A percentile compares a stretch with the other conserved stretches of the same genome.
Conservation (phyloP, 345 rosid genomes). For the Salix dunnii region DNA sequence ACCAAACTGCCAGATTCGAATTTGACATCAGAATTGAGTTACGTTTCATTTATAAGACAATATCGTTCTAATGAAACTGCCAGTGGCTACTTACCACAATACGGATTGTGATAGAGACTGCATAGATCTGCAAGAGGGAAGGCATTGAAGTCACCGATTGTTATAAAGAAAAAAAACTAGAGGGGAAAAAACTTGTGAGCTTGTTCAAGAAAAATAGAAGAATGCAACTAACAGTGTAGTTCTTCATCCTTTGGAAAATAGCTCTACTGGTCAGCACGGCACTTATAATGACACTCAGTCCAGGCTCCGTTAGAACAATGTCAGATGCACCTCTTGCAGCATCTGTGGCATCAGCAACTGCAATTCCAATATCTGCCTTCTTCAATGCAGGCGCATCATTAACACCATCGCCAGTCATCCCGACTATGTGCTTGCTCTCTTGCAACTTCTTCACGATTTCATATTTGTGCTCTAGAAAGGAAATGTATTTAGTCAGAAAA, state of each 20-base stretch:
- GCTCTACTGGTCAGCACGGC: constrained; percentile 35
- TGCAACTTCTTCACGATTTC: constrained; percentile 37
- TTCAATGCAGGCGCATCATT: constrained; percentile 37
- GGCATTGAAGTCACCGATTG: neutral
- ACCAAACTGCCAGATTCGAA: constrained; percentile 23
- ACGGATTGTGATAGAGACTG: constrained; percentile 36
- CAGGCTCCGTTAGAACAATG: constrained; percentile 32
- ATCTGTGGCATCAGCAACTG: constrained; percentile 35
- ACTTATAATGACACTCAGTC: constrained; percentile 33
- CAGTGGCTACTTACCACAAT: constrained; percentile 21
- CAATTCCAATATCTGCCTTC: constrained; percentile 34
- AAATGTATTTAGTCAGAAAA: neutral
- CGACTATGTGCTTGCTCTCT: constrained; percentile 33
- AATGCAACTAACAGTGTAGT: constrained; percentile 27
- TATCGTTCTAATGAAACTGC: neutral
- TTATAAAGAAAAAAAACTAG: neutral
- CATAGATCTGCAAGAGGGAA: constrained; percentile 24
- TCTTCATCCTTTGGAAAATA: constrained; percentile 37
- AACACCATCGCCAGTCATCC: constrained; percentile 39
- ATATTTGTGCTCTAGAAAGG: constrained; percentile 28
- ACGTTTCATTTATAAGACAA: neutral
- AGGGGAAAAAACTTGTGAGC: neutral
- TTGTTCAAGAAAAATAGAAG: neutral
- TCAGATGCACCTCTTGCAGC: constrained; percentile 35
- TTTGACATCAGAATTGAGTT: neutral